Conservation (phyloP, 306 rosid species). For the Pyrus pyrifolia region DNA sequence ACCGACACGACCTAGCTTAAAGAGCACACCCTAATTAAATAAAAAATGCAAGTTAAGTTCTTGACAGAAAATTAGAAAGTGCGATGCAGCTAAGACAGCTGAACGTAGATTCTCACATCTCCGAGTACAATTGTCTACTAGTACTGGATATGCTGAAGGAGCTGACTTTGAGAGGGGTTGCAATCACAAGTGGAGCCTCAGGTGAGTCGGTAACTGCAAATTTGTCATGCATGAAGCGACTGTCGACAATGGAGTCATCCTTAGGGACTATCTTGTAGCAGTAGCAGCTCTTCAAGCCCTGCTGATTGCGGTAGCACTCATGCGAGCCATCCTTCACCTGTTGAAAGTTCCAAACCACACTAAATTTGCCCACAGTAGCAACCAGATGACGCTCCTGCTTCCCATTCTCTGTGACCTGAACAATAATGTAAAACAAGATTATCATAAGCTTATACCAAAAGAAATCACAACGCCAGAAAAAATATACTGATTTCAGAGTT, state of each 20-base stretch:
- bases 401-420: conserved; percentile 89
- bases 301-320: conserved; percentile 81
- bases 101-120: conserved; percentile 8
- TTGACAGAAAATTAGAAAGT: conserved; percentile 23
- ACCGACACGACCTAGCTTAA: conserved; percentile 1
- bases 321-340: conserved; percentile 89
- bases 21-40: conserved; percentile 13
- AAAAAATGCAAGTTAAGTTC: conserved; percentile 28
- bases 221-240: conserved; percentile 94
- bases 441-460: not conserved
- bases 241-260: conserved; percentile 93
- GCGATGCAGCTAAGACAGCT: conserved; percentile 28
- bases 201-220: conserved; percentile 90
- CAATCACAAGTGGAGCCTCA: conserved; percentile 94
- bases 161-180: conserved; percentile 96
- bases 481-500: not conserved
- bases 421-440: conserved; percentile 3
- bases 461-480: not conserved
- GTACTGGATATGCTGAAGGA: conserved; percentile 94
- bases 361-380: conserved; percentile 94
- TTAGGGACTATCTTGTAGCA: conserved; percentile 93
- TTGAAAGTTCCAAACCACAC: conserved; percentile 97
- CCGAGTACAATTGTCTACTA: conserved; percentile 48
- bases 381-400: conserved; percentile 97
- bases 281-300: conserved; percentile 93